Evolutionary conservation across 108 stramenopile genomes (phyloP).

Genomic region (Skeletonema potamos): DNA sequence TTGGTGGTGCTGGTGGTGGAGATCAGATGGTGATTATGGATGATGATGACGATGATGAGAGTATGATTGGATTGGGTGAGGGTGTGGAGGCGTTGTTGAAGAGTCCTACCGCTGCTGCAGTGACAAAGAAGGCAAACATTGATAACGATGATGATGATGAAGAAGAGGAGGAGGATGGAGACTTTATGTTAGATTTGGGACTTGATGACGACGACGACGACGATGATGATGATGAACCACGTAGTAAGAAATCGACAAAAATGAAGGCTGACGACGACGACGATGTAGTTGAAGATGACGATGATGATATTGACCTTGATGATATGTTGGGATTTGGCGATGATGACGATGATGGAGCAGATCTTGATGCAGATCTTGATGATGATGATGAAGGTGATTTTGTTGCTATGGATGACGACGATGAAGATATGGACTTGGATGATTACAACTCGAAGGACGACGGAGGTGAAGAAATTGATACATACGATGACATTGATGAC

Average conservation of each 20-base stretch:
- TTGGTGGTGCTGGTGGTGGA: slow-evolving; percentile 17
- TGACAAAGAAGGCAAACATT: slow-evolving; percentile 1
- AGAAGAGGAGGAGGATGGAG: slow-evolving; percentile 46
- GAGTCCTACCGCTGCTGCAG: slow-evolving; percentile 48
- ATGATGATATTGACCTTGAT: slow-evolving; percentile 8
- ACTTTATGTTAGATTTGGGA: slow-evolving; percentile 64
- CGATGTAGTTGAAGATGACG: neutral
- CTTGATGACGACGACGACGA: slow-evolving; percentile 58
- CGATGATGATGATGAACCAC: slow-evolving; percentile 28
- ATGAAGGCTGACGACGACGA: slow-evolving; percentile 16
- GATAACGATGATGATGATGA: slow-evolving; percentile 48
- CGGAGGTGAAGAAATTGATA: slow-evolving; percentile 27
- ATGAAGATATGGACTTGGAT: slow-evolving; percentile 33
- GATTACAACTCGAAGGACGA: slow-evolving; percentile 47
- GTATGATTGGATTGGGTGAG: slow-evolving; percentile 68
- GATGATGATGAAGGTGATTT: slow-evolving; percentile 17
- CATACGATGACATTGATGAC: slow-evolving; percentile 15
- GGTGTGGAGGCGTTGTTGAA: slow-evolving; percentile 54
- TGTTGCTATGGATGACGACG: slow-evolving; percentile 20
- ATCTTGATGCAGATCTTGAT: too few species aligned
- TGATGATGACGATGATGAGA: slow-evolving; percentile 74
- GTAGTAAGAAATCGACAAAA: slow-evolving; percentile 7
- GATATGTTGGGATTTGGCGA: slow-evolving; percentile 6
- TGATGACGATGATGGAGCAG: neutral
- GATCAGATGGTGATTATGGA: slow-evolving; percentile 70